phyloP scores from a whole-genome alignment of 2,329 filamentous ascomycete genomes.

The Hymenoscyphus albidus region DNA sequence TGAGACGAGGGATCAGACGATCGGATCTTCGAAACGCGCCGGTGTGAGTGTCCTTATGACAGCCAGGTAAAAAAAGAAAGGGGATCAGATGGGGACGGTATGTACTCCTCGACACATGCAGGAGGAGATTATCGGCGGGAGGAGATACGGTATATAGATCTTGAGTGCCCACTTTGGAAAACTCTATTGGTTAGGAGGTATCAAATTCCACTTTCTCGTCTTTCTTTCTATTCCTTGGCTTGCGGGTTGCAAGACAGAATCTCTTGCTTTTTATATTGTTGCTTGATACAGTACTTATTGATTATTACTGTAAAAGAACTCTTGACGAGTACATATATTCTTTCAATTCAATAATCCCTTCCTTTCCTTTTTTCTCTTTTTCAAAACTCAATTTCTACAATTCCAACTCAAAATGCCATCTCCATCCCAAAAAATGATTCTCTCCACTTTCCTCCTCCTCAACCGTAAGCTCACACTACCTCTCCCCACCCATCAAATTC shows the following conservation, averaged over 20 bases:
- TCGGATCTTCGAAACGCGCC: conserved; percentile 1
- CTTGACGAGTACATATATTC: not conserved
- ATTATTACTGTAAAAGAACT: conserved; percentile 2
- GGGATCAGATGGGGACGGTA: not conserved
- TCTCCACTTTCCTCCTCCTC: conserved; percentile 12
- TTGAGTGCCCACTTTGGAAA: not conserved
- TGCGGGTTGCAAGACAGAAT: too few relatives aligned
- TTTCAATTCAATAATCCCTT: not conserved
- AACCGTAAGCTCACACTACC: conserved; percentile 4
- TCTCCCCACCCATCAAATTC: not conserved
- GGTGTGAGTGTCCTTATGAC: not conserved
- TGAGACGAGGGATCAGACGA: conserved; percentile 12
- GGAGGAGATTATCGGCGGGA: not conserved
- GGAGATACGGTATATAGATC: not conserved
- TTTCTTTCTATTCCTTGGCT: not conserved
- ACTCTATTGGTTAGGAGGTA: not conserved
- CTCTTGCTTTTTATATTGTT: too few relatives aligned
- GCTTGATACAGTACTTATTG: not conserved
- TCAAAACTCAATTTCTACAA: not conserved
- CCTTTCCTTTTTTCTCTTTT: not conserved
- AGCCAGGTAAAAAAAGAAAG: not conserved
- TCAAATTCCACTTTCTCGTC: not conserved
- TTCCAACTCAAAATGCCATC: conserved; percentile 10
- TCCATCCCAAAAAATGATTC: not conserved
- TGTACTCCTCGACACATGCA: not conserved